Evolutionary conservation across 192 early-diverging fungal genomes (phyloP), one percentile per base, ranked within the genome.

Genomic region (Coemansia sp.): DNA sequence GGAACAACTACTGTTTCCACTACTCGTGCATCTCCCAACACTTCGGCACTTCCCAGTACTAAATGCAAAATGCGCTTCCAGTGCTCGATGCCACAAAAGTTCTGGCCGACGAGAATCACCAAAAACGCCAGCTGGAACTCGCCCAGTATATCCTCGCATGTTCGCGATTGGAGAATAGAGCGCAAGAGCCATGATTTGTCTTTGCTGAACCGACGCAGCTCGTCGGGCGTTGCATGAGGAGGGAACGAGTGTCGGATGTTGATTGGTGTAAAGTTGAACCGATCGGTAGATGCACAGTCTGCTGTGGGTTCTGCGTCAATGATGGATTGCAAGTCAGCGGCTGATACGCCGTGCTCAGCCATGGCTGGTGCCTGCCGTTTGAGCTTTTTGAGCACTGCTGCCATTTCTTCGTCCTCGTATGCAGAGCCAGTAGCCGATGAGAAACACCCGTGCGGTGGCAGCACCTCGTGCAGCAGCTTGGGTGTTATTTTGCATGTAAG

Each of bases 171-270:
- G 7, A 21, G 42, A 2, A 53, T 28, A 0, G 12, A 51, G 4
- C 58, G 54, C 46, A 94, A 72, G 25, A 97, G 82, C 86, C 89
- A 97, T 34, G 88, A 88, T 71, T 96, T 96, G 83, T 99, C 97
- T 25, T 86, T 63, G 70, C 88, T 92, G 81, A 92, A 94, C 55
- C 83, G 83, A 40, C 89, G 92, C 1, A 90, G 63, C 44, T 90
- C 82, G 20, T 76, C 70, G 0, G 86, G 86, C 0, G 84, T 70
- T 4, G 92, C 90, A n/a, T 85, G 84, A 7, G 71, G 40, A 0
- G 90, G 89, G 63, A 92, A 96, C 31, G 94, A 97, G 26, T 84
- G 83, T 58, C 88, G 85, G 36, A 96, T 76, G 61, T 99, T 88
- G 60, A 94, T 84, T 8, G 71, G 61, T 0, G 93, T 87, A 60